phyloP scores from a whole-genome alignment of 768 basidiomycete genomes.

The Lepiota brunneoincarnata region DNA sequence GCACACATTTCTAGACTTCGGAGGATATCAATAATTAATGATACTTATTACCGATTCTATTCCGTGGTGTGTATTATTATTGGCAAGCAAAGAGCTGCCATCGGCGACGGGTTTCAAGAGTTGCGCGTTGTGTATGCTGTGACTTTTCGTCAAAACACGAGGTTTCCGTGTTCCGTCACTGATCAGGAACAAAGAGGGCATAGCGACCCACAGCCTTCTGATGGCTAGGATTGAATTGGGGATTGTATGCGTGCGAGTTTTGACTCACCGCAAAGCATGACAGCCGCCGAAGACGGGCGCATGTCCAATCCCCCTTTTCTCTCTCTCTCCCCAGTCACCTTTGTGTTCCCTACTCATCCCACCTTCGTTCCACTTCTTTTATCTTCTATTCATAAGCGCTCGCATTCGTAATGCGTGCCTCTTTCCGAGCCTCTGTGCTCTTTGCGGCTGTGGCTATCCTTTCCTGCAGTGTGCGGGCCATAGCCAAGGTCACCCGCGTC shows the following conservation, averaged over 20 bases:
- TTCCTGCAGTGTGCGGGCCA: conserved; percentile 55
- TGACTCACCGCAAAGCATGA: not conserved
- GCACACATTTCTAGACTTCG: conserved; percentile 4
- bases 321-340: not conserved
- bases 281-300: no score
- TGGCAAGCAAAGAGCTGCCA: no score
- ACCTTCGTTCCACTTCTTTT: conserved; percentile 10
- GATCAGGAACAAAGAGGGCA: not conserved
- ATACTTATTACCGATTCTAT: not conserved
- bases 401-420: conserved; percentile 21
- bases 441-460: conserved; percentile 38
- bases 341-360: conserved; percentile 5
- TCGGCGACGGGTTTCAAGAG: no score
- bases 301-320: conserved; percentile 2
- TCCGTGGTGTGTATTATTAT: not conserved
- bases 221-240: not conserved
- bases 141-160: not conserved
- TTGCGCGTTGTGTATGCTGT: no score
- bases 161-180: not conserved
- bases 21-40: conserved; percentile 11
- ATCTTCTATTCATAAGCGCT: conserved; percentile 4
- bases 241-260: not conserved
- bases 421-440: conserved; percentile 29
- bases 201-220: not conserved
- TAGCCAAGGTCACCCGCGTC: conserved; percentile 63